phyloP scores from a whole-genome alignment of 2,329 filamentous ascomycete species.

The Drechslera avenae region DNA sequence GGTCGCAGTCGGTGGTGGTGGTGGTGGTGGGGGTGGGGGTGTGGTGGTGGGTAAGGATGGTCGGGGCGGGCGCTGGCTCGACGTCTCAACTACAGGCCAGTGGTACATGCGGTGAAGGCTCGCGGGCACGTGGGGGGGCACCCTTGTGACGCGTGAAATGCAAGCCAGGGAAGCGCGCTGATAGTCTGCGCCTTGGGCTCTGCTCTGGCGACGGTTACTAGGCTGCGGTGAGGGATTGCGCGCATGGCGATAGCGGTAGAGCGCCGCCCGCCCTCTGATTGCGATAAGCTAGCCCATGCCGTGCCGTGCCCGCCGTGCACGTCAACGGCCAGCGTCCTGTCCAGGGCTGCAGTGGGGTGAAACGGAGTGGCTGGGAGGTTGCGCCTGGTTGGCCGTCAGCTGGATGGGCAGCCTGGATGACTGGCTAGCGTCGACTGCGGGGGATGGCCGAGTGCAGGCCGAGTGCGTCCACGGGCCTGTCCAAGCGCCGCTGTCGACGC shows the following conservation, averaged over 20 bases:
- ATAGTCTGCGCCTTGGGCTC: slow-evolving; percentile 34
- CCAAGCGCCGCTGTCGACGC: not conserved
- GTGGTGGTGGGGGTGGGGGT: slow-evolving; percentile 13
- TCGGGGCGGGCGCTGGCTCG: slow-evolving; percentile 25
- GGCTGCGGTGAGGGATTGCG: slow-evolving; percentile 1
- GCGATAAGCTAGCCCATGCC: slow-evolving; percentile 19
- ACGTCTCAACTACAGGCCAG: slow-evolving; percentile 17
- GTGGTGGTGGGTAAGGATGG: slow-evolving; percentile 13
- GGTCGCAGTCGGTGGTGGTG: not conserved
- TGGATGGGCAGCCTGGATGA: too few species aligned
- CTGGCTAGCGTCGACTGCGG: slow-evolving; percentile 19
- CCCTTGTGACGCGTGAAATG: slow-evolving; percentile 43
- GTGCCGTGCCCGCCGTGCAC: slow-evolving; percentile 14
- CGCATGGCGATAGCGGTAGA: slow-evolving; percentile 12
- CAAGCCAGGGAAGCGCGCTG: slow-evolving; percentile 20
- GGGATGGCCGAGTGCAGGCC: too few species aligned
- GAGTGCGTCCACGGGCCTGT: slow-evolving; percentile 4
- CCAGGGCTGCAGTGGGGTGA: slow-evolving; percentile 36
- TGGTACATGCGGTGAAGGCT: slow-evolving; percentile 33
- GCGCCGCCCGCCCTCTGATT: slow-evolving; percentile 10
- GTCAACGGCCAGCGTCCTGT: slow-evolving; percentile 28
- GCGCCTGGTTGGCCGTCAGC: slow-evolving; percentile 29
- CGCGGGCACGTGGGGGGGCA: slow-evolving; percentile 37
- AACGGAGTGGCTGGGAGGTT: slow-evolving; percentile 38
- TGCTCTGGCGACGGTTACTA: not conserved